Evolutionary conservation across 2,329 filamentous ascomycete genomes (phyloP), one percentile per base, ranked within the genome.

Genomic region (Delphinella strobiligena): DNA sequence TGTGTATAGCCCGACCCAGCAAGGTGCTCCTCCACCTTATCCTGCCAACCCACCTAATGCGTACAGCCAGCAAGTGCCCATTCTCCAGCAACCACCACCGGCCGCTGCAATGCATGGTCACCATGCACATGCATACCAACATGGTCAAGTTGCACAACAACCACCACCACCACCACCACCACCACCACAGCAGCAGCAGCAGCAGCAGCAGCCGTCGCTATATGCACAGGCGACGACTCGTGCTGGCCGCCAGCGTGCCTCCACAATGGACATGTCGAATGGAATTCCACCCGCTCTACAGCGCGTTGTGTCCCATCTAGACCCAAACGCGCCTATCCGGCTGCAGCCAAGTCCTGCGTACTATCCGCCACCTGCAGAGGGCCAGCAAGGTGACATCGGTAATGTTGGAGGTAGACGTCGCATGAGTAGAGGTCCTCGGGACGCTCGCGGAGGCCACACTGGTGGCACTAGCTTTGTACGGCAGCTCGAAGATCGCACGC

Each of bases 311-410:
- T 94, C 87, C 57, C 89, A 96, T 61, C 74, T 98, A 33, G 91
- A 98, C 55, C 91, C 91, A 2, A 96, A 78, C 51, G 84, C 88
- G 44, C 91, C 91, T 0, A 96, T 98, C 53, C 77, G 91, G 36
- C 64, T 96, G 41, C 91, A 98, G 57, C 91, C 91, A 2, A 95
- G 87, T 51, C 91, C 91, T 4, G 91, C 91, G 2, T 98, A 98
- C 61, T 98, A 96, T 52, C 91, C 91, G 9, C 91, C 91, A 15
- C 84, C 89, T 2, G 78, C 82, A 5, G 89, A 96, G 48, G 84
- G 86, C 8, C 78, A 85, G 51, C 72, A 76, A 7, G 72, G 78
- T 36, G 74, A 72, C 43, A 67, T 75, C 17, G 67, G 69, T n/a
- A 75, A 64, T 61, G 71, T 81, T 19, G 76, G 82, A 31, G 75